These are phyloP conservation scores for Rhododendron mucronatum DNA, from an alignment of 148 eudicot genomes.

Conservation along the genomic window DNA sequence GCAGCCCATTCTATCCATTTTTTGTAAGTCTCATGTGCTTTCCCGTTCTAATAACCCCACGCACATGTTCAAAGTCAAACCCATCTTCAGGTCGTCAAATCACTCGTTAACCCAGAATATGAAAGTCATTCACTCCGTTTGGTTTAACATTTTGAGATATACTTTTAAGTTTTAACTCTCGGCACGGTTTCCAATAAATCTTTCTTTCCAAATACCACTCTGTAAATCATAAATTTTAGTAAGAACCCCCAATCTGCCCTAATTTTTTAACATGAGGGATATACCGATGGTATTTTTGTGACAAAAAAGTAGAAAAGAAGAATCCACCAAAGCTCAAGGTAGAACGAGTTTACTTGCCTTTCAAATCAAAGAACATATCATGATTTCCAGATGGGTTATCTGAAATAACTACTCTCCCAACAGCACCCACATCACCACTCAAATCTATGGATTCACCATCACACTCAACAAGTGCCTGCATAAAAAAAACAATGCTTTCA, in stretches of 20 bases:
- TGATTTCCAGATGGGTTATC: slow-evolving; percentile 48
- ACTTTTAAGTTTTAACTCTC: too few relatives aligned
- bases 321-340: neutral
- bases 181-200: too few relatives aligned
- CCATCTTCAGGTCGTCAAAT: neutral
- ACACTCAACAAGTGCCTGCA: slow-evolving; percentile 97
- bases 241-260: neutral
- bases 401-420: slow-evolving; percentile 79
- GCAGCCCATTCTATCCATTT: neutral
- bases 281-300: neutral
- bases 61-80: neutral
- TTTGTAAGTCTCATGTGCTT: neutral
- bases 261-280: neutral
- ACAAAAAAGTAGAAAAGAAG: neutral
- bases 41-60: neutral
- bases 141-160: too few relatives aligned
- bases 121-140: neutral
- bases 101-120: neutral
- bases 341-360: slow-evolving; percentile 42
- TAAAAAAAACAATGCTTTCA: slow-evolving; percentile 5
- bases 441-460: slow-evolving; percentile 95
- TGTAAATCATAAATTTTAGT: neutral
- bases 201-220: too few relatives aligned
- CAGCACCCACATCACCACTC: slow-evolving; percentile 98
- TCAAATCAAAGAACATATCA: slow-evolving; percentile 80